Evolutionary conservation across 305 asterid genomes (phyloP).

Genomic region (Caryopteris hybrid): DNA sequence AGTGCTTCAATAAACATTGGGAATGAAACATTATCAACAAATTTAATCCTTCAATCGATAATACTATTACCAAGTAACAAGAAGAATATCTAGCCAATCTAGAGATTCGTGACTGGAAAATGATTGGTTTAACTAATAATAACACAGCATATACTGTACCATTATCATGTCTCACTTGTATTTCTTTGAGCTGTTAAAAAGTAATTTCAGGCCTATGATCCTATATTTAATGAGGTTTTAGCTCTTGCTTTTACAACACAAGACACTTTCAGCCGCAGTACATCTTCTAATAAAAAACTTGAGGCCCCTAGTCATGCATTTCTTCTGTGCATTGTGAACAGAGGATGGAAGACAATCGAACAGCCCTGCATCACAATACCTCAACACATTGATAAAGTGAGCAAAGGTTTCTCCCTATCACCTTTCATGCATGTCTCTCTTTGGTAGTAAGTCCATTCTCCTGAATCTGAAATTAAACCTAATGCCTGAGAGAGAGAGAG

Average conservation of each 20-base stretch:
- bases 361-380: neutral
- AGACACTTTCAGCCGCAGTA: neutral
- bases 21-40: too few relatives aligned
- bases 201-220: neutral
- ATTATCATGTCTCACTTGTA: neutral
- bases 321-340: neutral
- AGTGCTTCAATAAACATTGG: too few relatives aligned
- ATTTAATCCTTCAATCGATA: too few relatives aligned
- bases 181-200: neutral
- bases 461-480: conserved; percentile 65
- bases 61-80: too few relatives aligned
- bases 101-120: too few relatives aligned
- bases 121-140: neutral
- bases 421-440: conserved; percentile 62
- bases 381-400: neutral
- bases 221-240: neutral
- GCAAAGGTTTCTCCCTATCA: conserved; percentile 15
- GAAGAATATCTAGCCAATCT: too few relatives aligned
- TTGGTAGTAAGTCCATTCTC: conserved; percentile 83
- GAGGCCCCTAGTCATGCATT: neutral
- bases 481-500: too few relatives aligned
- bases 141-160: neutral
- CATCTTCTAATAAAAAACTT: neutral
- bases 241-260: conserved; percentile 1
- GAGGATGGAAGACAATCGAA: neutral